A percentile compares a stretch with the other conserved stretches of the same genome.
Evolutionary conservation across 345 rosid species (phyloP).

Genomic region (Limnanthes douglasii): DNA sequence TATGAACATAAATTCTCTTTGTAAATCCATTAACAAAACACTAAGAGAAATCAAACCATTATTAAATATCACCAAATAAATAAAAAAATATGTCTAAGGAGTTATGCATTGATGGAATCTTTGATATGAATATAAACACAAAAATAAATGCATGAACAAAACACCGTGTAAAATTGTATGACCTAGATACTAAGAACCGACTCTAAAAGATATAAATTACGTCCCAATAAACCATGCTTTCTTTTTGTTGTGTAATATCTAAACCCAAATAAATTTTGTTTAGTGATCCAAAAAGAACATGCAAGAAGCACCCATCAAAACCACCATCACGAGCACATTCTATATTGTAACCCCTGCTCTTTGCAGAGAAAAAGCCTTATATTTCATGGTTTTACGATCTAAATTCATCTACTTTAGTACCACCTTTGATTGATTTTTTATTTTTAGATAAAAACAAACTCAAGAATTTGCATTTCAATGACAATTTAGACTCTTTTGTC

Average conservation of each 20-base stretch:
- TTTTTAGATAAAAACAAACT: conserved; percentile 62
- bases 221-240: conserved; percentile 24
- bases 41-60: too few relatives aligned
- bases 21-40: too few relatives aligned
- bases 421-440: conserved; percentile 52
- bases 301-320: conserved; percentile 23
- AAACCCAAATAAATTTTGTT: conserved; percentile 13
- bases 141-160: neutral
- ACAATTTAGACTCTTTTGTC: conserved; percentile 42
- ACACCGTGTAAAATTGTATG: too few relatives aligned
- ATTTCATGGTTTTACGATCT: conserved; percentile 17
- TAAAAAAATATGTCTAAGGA: too few relatives aligned
- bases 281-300: conserved; percentile 15
- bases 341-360: conserved; percentile 2
- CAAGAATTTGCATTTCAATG: conserved; percentile 59
- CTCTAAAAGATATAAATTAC: conserved; percentile 30
- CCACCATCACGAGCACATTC: conserved; percentile 13
- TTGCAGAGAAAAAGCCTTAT: conserved; percentile 6
- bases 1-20: too few relatives aligned
- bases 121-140: neutral
- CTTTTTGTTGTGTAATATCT: conserved; percentile 12
- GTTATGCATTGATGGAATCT: neutral
- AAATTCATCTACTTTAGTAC: conserved; percentile 18
- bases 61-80: too few relatives aligned
- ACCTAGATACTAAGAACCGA: too few relatives aligned